Evolutionary conservation across 164 flowering plant species (phyloP).

Genomic region (Aristolochia californica): DNA sequence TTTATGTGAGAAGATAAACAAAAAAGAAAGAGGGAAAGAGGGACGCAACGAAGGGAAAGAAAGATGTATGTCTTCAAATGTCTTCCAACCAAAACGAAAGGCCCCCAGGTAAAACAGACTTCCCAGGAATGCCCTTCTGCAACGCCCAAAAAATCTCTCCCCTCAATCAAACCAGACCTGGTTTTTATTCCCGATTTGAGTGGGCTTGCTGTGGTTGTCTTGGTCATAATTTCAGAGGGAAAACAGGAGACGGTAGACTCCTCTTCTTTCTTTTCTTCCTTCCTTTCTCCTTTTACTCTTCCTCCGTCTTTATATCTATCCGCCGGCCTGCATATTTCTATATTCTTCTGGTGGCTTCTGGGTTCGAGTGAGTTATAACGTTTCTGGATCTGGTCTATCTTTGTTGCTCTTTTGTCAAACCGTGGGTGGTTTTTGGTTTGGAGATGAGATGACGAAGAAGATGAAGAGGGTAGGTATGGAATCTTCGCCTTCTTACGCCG

Average conservation of each 20-base stretch:
- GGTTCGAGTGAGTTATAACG: slow-evolving; percentile 2
- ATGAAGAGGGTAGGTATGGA: slow-evolving; percentile 31
- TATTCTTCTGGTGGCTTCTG: neutral
- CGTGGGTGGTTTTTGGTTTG: neutral
- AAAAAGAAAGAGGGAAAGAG: slow-evolving; percentile 9
- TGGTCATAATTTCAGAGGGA: slow-evolving; percentile 57
- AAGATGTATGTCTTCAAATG: slow-evolving; percentile 39
- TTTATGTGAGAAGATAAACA: slow-evolving; percentile 22
- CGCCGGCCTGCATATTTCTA: slow-evolving; percentile 9
- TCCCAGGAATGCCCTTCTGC: slow-evolving; percentile 70
- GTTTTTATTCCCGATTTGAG: slow-evolving; percentile 35
- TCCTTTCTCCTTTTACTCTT: slow-evolving; percentile 6
- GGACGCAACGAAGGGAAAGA: slow-evolving; percentile 11
- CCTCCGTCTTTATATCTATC: slow-evolving; percentile 5
- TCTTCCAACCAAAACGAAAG: slow-evolving; percentile 24
- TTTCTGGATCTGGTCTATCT: slow-evolving; percentile 3
- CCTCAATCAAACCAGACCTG: slow-evolving; percentile 7
- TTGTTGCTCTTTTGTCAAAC: neutral
- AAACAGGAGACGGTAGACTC: slow-evolving; percentile 30
- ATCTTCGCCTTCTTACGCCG: slow-evolving; percentile 14
- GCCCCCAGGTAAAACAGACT: slow-evolving; percentile 1
- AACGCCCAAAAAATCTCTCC: slow-evolving; percentile 39
- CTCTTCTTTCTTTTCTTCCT: neutral
- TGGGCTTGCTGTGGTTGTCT: slow-evolving; percentile 46
- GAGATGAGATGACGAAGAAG: slow-evolving; percentile 41